phyloP scores from a whole-genome alignment of 176 grass and related monocot genomes.

The Luzula sylvatica region DNA sequence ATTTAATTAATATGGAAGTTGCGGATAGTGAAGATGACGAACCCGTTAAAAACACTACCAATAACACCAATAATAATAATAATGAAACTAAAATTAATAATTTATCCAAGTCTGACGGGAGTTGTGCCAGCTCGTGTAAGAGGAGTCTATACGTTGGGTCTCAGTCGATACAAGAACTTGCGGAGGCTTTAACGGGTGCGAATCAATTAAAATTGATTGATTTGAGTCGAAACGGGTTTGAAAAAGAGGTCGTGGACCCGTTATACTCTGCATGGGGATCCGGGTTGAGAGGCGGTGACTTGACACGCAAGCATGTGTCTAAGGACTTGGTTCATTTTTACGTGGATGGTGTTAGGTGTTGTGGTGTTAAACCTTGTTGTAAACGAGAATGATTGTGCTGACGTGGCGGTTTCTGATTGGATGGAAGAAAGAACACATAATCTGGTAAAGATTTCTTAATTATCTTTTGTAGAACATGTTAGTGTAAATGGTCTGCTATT shows the following conservation, averaged over 20 bases:
- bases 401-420: background rate
- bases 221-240: slow-evolving; percentile 59
- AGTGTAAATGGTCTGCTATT: no score
- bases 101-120: slow-evolving; percentile 29
- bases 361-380: slow-evolving; percentile 60
- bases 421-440: background rate
- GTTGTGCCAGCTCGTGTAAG: slow-evolving; percentile 50
- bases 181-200: slow-evolving; percentile 29
- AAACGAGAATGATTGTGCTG: slow-evolving; percentile 39
- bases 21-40: slow-evolving; percentile 86
- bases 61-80: slow-evolving; percentile 7
- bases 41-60: slow-evolving; percentile 23
- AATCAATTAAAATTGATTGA: slow-evolving; percentile 61
- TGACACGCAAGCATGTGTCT: slow-evolving; percentile 38
- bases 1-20: slow-evolving; percentile 43
- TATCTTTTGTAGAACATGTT: slow-evolving; percentile 1
- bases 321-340: slow-evolving; percentile 67
- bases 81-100: background rate
- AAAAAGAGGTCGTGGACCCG: slow-evolving; percentile 30
- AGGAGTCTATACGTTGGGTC: slow-evolving; percentile 16
- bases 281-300: slow-evolving; percentile 26
- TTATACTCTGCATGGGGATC: slow-evolving; percentile 65
- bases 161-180: slow-evolving; percentile 44
- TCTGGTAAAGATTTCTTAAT: background rate
- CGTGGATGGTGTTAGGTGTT: slow-evolving; percentile 44